Conservation (phyloP, 192 early-diverging fungal genomes). For the Pilobolus umbonatus region DNA sequence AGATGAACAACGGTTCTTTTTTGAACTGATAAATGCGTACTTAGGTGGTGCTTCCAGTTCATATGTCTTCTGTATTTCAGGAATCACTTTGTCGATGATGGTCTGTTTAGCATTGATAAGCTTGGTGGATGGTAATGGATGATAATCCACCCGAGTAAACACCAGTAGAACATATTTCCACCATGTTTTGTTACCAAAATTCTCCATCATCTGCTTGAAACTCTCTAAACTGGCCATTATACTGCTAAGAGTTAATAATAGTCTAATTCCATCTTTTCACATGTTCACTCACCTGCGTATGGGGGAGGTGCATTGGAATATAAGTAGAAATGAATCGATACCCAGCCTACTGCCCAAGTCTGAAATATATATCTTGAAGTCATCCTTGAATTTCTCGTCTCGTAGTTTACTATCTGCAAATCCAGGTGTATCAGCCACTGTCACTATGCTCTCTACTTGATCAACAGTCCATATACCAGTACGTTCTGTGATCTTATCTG, state of each 20-base stretch:
- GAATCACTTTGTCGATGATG: neutral
- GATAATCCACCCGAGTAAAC: constrained; percentile 25
- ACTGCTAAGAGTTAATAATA: neutral
- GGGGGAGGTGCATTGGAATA: constrained; percentile 16
- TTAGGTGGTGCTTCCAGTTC: neutral
- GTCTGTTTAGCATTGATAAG: neutral
- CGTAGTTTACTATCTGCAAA: constrained; percentile 24
- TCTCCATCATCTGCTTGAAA: neutral
- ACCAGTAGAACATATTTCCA: constrained; percentile 29
- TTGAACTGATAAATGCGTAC: neutral
- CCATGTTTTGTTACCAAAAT: constrained; percentile 1
- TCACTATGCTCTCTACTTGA: constrained; percentile 15
- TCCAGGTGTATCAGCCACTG: constrained; percentile 23
- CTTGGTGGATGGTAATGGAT: neutral
- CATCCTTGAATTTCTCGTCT: constrained; percentile 10
- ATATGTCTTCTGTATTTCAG: neutral
- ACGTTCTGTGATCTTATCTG: constrained; percentile 11
- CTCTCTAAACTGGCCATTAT: constrained; percentile 2
- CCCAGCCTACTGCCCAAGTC: neutral
- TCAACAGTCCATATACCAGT: constrained; percentile 17
- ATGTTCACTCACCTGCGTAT: neutral
- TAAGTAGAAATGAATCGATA: constrained; percentile 15
- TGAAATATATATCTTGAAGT: constrained; percentile 3
- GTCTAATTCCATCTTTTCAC: neutral
- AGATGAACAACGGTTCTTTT: neutral